Percentiles rank a stretch among this genome's conserved stretches.
phyloP scores from a whole-genome alignment of 1,139 yeast genomes.

The Yamadazyma siamensis region DNA sequence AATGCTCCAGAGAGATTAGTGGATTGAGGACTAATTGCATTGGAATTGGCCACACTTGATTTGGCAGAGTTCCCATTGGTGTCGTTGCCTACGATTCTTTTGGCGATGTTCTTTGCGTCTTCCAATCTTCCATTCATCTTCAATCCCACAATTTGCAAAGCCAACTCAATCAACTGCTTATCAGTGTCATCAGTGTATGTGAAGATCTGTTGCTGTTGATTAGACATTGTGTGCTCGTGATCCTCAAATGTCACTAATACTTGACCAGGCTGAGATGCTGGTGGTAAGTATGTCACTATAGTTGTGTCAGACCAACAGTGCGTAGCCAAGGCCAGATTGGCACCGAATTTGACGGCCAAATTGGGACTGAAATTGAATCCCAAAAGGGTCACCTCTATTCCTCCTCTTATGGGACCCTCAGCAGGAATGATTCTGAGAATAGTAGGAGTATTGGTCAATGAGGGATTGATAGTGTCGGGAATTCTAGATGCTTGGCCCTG shows the following conservation, averaged over 20 bases:
- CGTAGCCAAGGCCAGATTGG: constrained; percentile 76
- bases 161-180: constrained; percentile 85
- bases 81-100: constrained; percentile 72
- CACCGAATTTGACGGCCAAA: constrained; percentile 80
- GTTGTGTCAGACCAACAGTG: constrained; percentile 97
- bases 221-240: constrained; percentile 30
- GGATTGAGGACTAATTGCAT: constrained; percentile 5
- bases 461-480: constrained; percentile 15
- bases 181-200: constrained; percentile 93
- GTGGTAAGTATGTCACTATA: constrained; percentile 89
- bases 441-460: constrained; percentile 38
- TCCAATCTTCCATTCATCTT: constrained; percentile 93
- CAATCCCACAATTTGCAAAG: constrained; percentile 89
- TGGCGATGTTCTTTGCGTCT: constrained; percentile 88
- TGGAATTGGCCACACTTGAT: constrained; percentile 9
- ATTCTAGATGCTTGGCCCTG: constrained; percentile 12
- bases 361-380: constrained; percentile 88
- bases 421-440: constrained; percentile 89
- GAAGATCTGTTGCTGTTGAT: constrained; percentile 57
- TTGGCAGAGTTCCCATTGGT: constrained; percentile 8
- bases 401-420: constrained; percentile 93
- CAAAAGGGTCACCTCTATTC: constrained; percentile 85
- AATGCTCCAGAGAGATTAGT: constrained; percentile 15
- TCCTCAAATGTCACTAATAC: constrained; percentile 81
- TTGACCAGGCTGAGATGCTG: constrained; percentile 84